Evolutionary conservation across 2,329 filamentous ascomycete species (phyloP), one percentile per base, ranked within the genome.

Genomic region (Aspergillus ochraceus): DNA sequence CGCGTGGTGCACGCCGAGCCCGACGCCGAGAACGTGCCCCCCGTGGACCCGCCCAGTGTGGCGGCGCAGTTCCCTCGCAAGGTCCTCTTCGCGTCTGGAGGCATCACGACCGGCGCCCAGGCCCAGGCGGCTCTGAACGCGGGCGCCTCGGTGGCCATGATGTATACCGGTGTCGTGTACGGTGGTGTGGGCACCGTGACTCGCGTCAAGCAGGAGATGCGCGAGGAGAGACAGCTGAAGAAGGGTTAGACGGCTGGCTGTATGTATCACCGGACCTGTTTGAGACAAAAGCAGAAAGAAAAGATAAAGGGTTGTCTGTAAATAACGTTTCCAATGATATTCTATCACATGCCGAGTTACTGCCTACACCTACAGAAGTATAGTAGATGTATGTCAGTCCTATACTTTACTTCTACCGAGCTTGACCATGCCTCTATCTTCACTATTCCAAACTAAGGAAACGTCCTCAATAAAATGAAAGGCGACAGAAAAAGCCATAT

Each of bases 61-160:
- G 54, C 64, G 2, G 61, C 60, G 8, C 58, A 55, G 26, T 56
- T 58, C 46, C 59, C 68, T 6, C 71, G 69, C 50, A 97, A 97
- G 78, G 88, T 92, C 55, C 90, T 99, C 61, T 98, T 98, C 72
- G 94, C 94, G 0, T 95, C 92, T 0, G 95, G 95, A 1, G 95
- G 95, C 19, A 94, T 99, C 71, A 95, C 90, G 1, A 94, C 89
- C 65, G 95, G 95, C 4, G 84, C 89, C 64, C 89, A 98, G 77
- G 96, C 92, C 9, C 79, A 91, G 14, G 83, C 90, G 77, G 86
- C 94, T 6, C 81, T 98, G 52, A 90, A 96, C 66, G 92, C 93
- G 0, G 95, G 95, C 9, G 95, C 95, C 0, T 94, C 89, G 68
- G 88, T 96, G 14, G 92, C 92, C 2, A 95, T 96, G 87, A 83